Evolutionary conservation across 2,329 filamentous ascomycete genomes (phyloP), one percentile per base, ranked within the genome.

Genomic region (Botrytis cinerea): DNA sequence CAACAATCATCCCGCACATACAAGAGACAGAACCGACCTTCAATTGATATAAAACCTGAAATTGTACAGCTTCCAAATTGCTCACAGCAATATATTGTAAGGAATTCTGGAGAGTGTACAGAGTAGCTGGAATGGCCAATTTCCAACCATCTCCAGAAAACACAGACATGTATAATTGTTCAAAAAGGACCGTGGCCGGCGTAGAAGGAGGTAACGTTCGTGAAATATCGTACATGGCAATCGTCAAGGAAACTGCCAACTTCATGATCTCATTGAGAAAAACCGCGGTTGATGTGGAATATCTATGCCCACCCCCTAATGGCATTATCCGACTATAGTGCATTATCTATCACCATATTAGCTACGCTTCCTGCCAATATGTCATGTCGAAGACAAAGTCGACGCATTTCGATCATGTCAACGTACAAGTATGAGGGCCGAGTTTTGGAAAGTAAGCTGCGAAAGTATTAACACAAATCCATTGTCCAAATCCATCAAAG

Each of bases 261-360:
- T 98, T 98, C 79, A 98, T 88, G 64, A 97, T 88, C 83, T 99
- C 96, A 82, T 95, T 96, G 76, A 98, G 87, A 81, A 98, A 93
- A 72, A 99, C 93, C 61, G 95, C 95, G 16, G 96, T 98, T 60
- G 95, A 98, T 57, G 95, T 91, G 78, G 96, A 93, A 83, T 98
- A 98, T 81, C 95, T 91, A 80, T 95, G 93, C 77, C 94, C 93
- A 81, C 91, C 90, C 16, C 88, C 86, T 16, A 91, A 87, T n/a
- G 94, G 92, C 95, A 98, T 98, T 75, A 97, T 90, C 77, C 95
- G 90, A 45, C 95, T 97, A 83, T 98, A 97, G 84, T 98, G 95
- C 87, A 97, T 92, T 73, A 98, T 88, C 93, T 95, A 80, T 43
- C 67, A 46, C 22, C 60, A 32, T 35, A 45, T 72, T 46, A 72